A percentile compares a stretch with the other conserved stretches of the same genome.
phyloP scores from a whole-genome alignment of 2,329 filamentous ascomycete species.

The Exophiala dermatitidis region DNA sequence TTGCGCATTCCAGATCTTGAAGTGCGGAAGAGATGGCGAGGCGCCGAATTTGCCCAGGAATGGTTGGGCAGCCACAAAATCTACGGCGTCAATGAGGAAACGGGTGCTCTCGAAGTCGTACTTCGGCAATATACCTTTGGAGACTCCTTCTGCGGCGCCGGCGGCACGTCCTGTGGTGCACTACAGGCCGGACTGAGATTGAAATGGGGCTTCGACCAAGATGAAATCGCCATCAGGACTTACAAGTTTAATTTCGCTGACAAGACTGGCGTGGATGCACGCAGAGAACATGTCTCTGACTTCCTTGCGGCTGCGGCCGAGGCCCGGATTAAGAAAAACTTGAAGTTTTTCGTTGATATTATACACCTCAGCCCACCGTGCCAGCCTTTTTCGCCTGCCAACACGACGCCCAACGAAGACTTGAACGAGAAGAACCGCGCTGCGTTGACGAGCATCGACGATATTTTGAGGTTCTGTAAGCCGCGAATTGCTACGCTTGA shows the following conservation, averaged over 20 bases:
- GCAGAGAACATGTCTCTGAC: slow-evolving; percentile 40
- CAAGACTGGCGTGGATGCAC: background rate
- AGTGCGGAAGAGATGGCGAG: slow-evolving; percentile 6
- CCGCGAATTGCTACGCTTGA: slow-evolving; percentile 71
- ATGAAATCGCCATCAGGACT: slow-evolving; percentile 49
- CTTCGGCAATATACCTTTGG: slow-evolving; percentile 54
- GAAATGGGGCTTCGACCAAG: slow-evolving; percentile 58
- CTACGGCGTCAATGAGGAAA: background rate
- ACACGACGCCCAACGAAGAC: slow-evolving; percentile 50
- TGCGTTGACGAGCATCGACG: slow-evolving; percentile 41
- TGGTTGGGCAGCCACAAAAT: background rate
- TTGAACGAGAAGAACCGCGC: slow-evolving; percentile 63
- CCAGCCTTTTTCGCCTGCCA: slow-evolving; percentile 65
- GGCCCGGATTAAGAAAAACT: background rate
- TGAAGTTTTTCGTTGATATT: slow-evolving; percentile 51
- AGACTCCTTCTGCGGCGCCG: slow-evolving; percentile 67
- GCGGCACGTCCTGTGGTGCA: slow-evolving; percentile 63
- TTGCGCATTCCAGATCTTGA: background rate
- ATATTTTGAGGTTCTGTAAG: slow-evolving; percentile 50
- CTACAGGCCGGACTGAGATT: slow-evolving; percentile 51
- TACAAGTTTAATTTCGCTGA: slow-evolving; percentile 52
- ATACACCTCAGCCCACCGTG: slow-evolving; percentile 72
- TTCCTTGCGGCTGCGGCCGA: slow-evolving; percentile 30
- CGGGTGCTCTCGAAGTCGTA: background rate
- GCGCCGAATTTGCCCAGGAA: background rate